phyloP scores from a whole-genome alignment of 768 basidiomycete species.

The Pseudohyphozyma bogoriensis region DNA sequence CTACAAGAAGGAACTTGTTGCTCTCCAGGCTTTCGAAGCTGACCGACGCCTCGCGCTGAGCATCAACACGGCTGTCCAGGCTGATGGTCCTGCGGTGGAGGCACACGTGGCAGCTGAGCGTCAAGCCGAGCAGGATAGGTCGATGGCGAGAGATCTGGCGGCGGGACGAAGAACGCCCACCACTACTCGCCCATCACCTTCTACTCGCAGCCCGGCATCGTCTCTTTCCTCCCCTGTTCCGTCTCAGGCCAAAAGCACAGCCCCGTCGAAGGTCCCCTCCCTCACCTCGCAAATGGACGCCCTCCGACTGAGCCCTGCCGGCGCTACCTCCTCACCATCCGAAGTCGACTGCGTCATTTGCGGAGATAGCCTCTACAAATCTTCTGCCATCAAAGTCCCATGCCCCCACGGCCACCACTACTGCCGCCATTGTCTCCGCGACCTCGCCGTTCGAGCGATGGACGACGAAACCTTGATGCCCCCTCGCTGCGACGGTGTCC shows the following conservation, averaged over 20 bases:
- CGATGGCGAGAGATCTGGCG: background rate
- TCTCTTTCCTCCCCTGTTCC: too few relatives aligned
- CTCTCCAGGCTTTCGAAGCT: background rate
- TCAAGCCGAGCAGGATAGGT: background rate
- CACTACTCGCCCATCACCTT: background rate
- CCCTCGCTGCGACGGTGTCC: conserved; percentile 46
- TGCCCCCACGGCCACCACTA: conserved; percentile 39
- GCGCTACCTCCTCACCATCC: background rate
- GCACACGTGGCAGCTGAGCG: background rate
- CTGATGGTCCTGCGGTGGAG: background rate
- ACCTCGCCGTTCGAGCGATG: conserved; percentile 43
- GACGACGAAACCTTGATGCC: conserved; percentile 50
- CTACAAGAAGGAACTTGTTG: background rate
- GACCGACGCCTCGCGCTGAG: background rate
- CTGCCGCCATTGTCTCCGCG: conserved; percentile 43
- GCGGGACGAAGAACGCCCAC: background rate
- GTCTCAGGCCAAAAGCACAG: too few relatives aligned
- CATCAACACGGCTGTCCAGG: background rate
- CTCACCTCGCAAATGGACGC: background rate
- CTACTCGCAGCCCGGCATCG: too few relatives aligned
- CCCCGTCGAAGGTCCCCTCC: too few relatives aligned
- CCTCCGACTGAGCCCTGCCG: background rate
- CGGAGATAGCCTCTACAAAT: background rate
- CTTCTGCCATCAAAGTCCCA: background rate
- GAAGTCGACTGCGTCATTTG: conserved; percentile 2